Conservation (phyloP, 768 basidiomycete genomes). For the Antrodiella citrinella region DNA sequence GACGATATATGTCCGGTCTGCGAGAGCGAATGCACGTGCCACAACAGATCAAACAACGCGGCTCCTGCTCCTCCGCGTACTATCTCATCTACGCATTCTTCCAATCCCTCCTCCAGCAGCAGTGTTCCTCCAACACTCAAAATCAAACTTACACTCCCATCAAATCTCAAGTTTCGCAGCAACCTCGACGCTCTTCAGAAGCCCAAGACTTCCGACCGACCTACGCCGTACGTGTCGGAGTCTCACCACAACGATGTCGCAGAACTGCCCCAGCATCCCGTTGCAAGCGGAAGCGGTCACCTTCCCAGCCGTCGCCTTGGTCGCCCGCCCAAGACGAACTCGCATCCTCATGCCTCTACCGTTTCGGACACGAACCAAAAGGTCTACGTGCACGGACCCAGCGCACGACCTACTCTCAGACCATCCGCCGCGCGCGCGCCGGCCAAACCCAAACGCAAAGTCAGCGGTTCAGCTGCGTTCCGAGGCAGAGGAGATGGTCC, state of each 20-base stretch:
- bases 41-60: slow-evolving; percentile 32
- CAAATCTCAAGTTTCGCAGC: slow-evolving; percentile 30
- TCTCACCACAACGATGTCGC: slow-evolving; percentile 10
- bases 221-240: slow-evolving; percentile 3
- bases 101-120: slow-evolving; percentile 25
- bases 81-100: slow-evolving; percentile 28
- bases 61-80: slow-evolving; percentile 24
- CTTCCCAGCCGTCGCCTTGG: slow-evolving; percentile 41
- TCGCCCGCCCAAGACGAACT: slow-evolving; percentile 44
- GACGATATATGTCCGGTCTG: slow-evolving; percentile 85
- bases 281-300: neutral
- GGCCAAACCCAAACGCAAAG: neutral
- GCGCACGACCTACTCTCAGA: neutral
- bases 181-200: slow-evolving; percentile 5
- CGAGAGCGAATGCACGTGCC: slow-evolving; percentile 84
- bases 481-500: slow-evolving; percentile 6
- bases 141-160: slow-evolving; percentile 66
- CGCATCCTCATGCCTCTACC: slow-evolving; percentile 10
- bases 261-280: too few relatives aligned
- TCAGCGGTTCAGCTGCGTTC: neutral
- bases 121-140: slow-evolving; percentile 38
- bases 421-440: neutral
- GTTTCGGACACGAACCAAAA: neutral
- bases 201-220: slow-evolving; percentile 7
- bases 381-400: neutral